Evolutionary conservation across 805 yeast species (phyloP).

Genomic region (Ogataea saltuana): DNA sequence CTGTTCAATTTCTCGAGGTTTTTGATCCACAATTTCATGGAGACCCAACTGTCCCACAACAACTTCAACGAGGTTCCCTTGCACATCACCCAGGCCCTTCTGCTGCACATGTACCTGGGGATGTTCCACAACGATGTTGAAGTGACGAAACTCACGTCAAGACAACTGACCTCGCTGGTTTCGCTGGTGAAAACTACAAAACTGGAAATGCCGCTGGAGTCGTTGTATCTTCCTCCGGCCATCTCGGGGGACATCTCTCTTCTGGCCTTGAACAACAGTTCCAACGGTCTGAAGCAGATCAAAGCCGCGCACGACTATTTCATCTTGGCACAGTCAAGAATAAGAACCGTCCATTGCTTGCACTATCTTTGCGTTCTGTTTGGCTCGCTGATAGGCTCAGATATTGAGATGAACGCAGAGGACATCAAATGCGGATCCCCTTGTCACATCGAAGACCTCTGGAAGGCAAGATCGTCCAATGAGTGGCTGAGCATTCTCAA

Average conservation of each 20-base stretch:
- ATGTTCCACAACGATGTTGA: slow-evolving; percentile 57
- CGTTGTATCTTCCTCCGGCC: slow-evolving; percentile 44
- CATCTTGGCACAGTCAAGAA: slow-evolving; percentile 54
- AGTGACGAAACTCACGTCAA: slow-evolving; percentile 48
- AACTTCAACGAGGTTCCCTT: slow-evolving; percentile 55
- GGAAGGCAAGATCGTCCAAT: slow-evolving; percentile 50
- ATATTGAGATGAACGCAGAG: slow-evolving; percentile 39
- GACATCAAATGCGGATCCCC: slow-evolving; percentile 66
- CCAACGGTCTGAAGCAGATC: slow-evolving; percentile 26
- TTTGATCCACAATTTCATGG: slow-evolving; percentile 67
- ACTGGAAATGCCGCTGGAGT: slow-evolving; percentile 51
- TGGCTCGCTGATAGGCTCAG: slow-evolving; percentile 45
- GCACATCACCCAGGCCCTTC: slow-evolving; percentile 56
- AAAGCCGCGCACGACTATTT: slow-evolving; percentile 51
- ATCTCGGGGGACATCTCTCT: slow-evolving; percentile 25
- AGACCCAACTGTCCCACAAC: slow-evolving; percentile 45
- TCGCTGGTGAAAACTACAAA: slow-evolving; percentile 55
- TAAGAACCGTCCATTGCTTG: slow-evolving; percentile 52
- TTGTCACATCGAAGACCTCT: slow-evolving; percentile 58
- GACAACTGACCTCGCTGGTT: slow-evolving; percentile 55
- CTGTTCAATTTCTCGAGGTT: slow-evolving; percentile 67
- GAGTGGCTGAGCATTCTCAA: slow-evolving; percentile 52
- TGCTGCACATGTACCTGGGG: slow-evolving; percentile 55
- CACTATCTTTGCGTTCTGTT: slow-evolving; percentile 51
- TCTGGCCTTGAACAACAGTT: slow-evolving; percentile 5